A percentile compares a stretch with the other conserved stretches of the same genome.
These are phyloP conservation scores for Coniochaeta ligniaria DNA, from an alignment of 2,329 filamentous ascomycete species.

Conservation along the genomic window DNA sequence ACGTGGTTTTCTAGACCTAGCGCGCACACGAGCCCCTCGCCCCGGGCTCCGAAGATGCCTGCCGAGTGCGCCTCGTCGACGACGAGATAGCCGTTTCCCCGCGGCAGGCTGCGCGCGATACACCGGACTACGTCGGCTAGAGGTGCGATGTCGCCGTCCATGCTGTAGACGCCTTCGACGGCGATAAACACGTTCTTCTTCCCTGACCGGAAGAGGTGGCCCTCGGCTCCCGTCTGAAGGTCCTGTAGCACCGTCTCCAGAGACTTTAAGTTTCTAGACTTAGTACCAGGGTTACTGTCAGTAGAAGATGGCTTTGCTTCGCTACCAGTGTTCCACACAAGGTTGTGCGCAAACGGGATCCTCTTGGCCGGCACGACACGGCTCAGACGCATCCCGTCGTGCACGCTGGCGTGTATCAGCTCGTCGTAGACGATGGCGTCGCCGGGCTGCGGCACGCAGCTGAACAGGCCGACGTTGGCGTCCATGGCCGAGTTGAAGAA, in stretches of 20 bases:
- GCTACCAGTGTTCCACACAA: conserved; percentile 18
- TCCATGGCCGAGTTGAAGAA: conserved; percentile 57
- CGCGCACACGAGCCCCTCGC: conserved; percentile 50
- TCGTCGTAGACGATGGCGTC: conserved; percentile 67
- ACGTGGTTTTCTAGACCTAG: conserved; percentile 48
- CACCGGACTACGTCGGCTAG: conserved; percentile 51
- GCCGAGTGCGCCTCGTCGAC: conserved; percentile 65
- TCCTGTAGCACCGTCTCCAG: conserved; percentile 20
- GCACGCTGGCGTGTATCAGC: conserved; percentile 69
- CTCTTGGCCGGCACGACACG: conserved; percentile 34
- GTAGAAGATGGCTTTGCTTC: no score
- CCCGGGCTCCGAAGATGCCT: conserved; percentile 48
- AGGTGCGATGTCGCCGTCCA: conserved; percentile 71
- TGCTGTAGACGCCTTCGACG: conserved; percentile 69
- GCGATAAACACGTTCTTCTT: conserved; percentile 56
- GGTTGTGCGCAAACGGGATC: conserved; percentile 52
- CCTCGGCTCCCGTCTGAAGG: conserved; percentile 20
- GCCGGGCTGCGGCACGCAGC: conserved; percentile 49
- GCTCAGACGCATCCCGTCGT: conserved; percentile 67
- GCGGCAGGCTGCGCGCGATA: conserved; percentile 47
- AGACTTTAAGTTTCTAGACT: background rate
- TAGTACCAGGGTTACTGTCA: no score
- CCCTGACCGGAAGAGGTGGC: conserved; percentile 23
- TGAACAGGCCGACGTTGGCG: conserved; percentile 58
- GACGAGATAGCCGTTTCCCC: conserved; percentile 53